phyloP scores from a whole-genome alignment of 2,329 filamentous ascomycete species.

The Purpureocillium takamizusanense region DNA sequence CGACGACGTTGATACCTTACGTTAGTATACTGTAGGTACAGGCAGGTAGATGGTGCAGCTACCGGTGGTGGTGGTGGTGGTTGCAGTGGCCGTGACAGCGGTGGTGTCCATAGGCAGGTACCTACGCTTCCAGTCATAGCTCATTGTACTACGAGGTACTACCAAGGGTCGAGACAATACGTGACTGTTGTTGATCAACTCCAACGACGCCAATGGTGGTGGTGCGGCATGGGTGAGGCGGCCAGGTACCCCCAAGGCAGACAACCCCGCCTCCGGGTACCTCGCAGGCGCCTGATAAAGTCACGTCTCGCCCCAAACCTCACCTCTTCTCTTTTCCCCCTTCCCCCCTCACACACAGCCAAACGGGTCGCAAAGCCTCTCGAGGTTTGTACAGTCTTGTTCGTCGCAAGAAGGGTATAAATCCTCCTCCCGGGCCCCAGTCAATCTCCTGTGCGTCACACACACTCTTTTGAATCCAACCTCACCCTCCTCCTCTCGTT shows the following conservation, averaged over 20 bases:
- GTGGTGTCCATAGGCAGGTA: too few species aligned
- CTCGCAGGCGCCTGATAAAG: conserved; percentile 2
- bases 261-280: conserved; percentile 5
- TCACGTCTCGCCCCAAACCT: conserved; percentile 5
- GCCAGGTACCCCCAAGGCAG: conserved; percentile 6
- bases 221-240: conserved; percentile 1
- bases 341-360: conserved; percentile 43
- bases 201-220: not conserved
- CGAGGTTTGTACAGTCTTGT: conserved; percentile 41
- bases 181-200: too few species aligned
- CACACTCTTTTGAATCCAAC: conserved; percentile 22
- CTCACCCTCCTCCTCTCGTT: conserved; percentile 34
- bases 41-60: too few species aligned
- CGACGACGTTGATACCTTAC: too few species aligned
- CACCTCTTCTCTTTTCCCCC: conserved; percentile 18
- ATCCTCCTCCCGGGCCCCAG: conserved; percentile 47
- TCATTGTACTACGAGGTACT: too few species aligned
- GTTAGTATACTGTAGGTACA: too few species aligned
- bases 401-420: conserved; percentile 31
- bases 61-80: too few species aligned
- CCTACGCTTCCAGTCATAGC: too few species aligned
- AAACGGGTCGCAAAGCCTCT: conserved; percentile 49
- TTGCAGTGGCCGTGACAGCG: too few species aligned
- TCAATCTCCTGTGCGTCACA: conserved; percentile 32
- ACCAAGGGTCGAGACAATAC: too few species aligned